Base-by-base conservation (phyloP, 73 alveolate genomes). In the Diophrys sp. region DNA sequence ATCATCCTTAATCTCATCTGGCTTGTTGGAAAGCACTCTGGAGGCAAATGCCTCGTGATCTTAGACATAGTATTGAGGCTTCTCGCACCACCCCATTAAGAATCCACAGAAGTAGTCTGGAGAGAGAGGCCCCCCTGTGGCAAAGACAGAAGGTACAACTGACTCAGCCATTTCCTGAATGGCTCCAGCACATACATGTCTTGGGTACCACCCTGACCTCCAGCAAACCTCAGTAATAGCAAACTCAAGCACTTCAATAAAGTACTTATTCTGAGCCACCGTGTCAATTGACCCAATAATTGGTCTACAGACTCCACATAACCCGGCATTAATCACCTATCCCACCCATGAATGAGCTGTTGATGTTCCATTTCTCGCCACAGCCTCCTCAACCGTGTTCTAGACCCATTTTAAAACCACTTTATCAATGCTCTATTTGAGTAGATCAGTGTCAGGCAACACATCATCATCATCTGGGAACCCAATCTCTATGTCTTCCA, bases 21-120 rank as follows among this genome's bases (percentile, higher is more conserved):
- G 93, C 73, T 86, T 86, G 30, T 80, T 84, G 26, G 77, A 31
- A 0, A 86, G 69, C 54, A 86, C 75, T 74, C 82, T 66, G 70
- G 73, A 44, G 31, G 68, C 81, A 32, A 56, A 85, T 76, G 67
- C 88, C 1, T 44, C 8, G 8, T 31, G 25, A n/a, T 57, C 31
- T 0, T 53, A 11, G 18, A 77, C 31, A n/a, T 78, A 25, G 33
- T 23, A 54, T 1, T 0, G 0, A 11, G 76, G 76, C 5, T 44
- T 18, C 18, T 44, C 62, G 18, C 62, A 44, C 62, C 62, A 44
- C 18, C 62, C 62, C 5, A 44, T 5, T 18, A 44, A 5, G 18
- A 44, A 44, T 44, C 62, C 62, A 44, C 62, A 44, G 62, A 44
- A 18, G 18, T 44, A 44, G 18, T 44, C 62, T 11, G 62, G 62